Percentiles rank a stretch among this genome's conserved stretches.
phyloP scores from a whole-genome alignment of 1,284 basidiomycete species.

The Sanghuangporus sanghuang region DNA sequence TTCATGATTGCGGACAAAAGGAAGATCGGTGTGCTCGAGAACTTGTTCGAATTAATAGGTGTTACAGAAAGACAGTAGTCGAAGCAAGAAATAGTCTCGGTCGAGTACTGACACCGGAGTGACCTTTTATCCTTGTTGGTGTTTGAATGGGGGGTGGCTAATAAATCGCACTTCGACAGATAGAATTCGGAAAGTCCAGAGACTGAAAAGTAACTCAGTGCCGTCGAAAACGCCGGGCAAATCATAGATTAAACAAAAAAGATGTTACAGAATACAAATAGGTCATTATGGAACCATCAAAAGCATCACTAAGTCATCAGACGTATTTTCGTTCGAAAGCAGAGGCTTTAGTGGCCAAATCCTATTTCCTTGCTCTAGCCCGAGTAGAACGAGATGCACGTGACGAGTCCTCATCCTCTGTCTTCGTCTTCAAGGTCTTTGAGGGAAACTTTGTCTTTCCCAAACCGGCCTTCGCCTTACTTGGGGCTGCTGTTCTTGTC shows the following conservation, averaged over 20 bases:
- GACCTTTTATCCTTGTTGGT: no score
- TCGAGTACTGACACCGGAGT: no score
- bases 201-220: background rate
- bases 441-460: background rate
- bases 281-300: background rate
- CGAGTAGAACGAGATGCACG: conserved; percentile 5
- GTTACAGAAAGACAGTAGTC: no score
- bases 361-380: conserved; percentile 8
- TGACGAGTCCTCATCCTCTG: conserved; percentile 6
- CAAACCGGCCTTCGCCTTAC: background rate
- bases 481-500: background rate
- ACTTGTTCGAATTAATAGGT: no score
- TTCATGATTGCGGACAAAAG: no score
- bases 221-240: no score
- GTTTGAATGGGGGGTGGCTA: no score
- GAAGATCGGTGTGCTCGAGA: no score
- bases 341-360: background rate
- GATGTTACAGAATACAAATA: background rate
- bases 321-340: background rate
- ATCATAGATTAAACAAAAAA: background rate
- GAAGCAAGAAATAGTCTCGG: no score
- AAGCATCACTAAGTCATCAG: background rate
- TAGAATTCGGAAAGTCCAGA: no score
- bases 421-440: background rate
- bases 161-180: no score